phyloP scores from a whole-genome alignment of 2,329 filamentous ascomycete species.

The Aciculosporium take region DNA sequence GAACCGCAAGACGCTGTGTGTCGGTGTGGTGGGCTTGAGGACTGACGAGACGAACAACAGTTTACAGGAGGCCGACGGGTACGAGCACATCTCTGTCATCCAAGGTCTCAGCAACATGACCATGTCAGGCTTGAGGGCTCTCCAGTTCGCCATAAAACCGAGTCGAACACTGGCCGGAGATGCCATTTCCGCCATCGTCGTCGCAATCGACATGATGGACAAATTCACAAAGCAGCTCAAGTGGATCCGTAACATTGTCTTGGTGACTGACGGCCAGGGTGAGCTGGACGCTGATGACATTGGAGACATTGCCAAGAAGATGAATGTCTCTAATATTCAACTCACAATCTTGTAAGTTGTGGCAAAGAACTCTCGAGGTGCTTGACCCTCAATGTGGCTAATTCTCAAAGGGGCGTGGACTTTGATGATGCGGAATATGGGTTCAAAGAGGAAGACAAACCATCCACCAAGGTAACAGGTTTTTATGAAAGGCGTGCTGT shows the following conservation, averaged over 20 bases:
- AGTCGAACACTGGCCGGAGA: constrained; percentile 61
- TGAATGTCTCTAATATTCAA: constrained; percentile 64
- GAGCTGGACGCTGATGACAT: constrained; percentile 59
- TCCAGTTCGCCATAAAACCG: constrained; percentile 50
- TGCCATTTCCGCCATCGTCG: constrained; percentile 71
- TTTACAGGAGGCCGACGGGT: constrained; percentile 54
- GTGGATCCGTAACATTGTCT: constrained; percentile 63
- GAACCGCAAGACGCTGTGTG: constrained; percentile 52
- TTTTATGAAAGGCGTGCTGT: not conserved
- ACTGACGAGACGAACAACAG: constrained; percentile 65
- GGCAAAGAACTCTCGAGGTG: not conserved
- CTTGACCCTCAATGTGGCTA: not conserved
- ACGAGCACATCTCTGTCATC: constrained; percentile 68
- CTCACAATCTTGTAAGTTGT: constrained; percentile 58
- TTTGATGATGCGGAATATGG: constrained; percentile 87
- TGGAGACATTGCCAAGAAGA: constrained; percentile 53
- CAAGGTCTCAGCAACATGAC: constrained; percentile 48
- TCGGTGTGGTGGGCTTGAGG: constrained; percentile 69
- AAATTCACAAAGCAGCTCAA: constrained; percentile 69
- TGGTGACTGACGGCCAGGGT: constrained; percentile 72
- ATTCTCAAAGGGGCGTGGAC: constrained; percentile 56
- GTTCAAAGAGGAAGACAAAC: constrained; percentile 82
- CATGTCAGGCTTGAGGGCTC: constrained; percentile 53
- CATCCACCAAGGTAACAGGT: constrained; percentile 45
- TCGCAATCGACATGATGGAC: constrained; percentile 78